These are phyloP conservation scores for Closterium sp. DNA, from an alignment of 139 green algal species.

Conservation along the genomic window DNA sequence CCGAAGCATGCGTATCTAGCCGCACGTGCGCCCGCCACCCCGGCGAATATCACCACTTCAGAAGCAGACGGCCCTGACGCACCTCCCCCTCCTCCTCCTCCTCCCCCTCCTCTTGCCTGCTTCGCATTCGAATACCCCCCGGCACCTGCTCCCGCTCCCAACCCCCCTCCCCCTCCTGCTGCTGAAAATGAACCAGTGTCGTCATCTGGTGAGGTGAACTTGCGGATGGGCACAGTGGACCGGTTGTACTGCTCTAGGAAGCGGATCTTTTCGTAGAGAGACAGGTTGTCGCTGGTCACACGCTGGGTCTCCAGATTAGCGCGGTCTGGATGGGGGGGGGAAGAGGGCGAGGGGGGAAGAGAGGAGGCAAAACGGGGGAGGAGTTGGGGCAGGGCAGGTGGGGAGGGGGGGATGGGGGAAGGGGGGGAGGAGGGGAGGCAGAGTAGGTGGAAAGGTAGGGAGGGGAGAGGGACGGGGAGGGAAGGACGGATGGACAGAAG, in stretches of 20 bases:
- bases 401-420: no score
- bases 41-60: slow-evolving; percentile 30
- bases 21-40: not conserved
- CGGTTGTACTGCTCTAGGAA: slow-evolving; percentile 71
- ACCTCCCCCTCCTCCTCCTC: not conserved
- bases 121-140: not conserved
- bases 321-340: not conserved
- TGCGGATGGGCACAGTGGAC: slow-evolving; percentile 7
- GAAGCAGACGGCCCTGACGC: not conserved
- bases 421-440: no score
- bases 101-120: not conserved
- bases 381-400: not conserved
- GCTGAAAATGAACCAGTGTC: not conserved
- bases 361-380: not conserved
- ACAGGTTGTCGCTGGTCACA: slow-evolving; percentile 79
- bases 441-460: no score
- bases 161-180: not conserved
- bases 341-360: not conserved
- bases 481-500: no score
- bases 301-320: slow-evolving; percentile 12
- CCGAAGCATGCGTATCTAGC: slow-evolving; percentile 32
- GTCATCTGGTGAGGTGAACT: not conserved
- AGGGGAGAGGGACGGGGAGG: no score
- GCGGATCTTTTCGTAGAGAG: slow-evolving; percentile 81
- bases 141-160: not conserved